A percentile compares a stretch with the other conserved stretches of the same genome.
Conservation (phyloP, 1,284 basidiomycete species). For the Gomphus sp. region DNA sequence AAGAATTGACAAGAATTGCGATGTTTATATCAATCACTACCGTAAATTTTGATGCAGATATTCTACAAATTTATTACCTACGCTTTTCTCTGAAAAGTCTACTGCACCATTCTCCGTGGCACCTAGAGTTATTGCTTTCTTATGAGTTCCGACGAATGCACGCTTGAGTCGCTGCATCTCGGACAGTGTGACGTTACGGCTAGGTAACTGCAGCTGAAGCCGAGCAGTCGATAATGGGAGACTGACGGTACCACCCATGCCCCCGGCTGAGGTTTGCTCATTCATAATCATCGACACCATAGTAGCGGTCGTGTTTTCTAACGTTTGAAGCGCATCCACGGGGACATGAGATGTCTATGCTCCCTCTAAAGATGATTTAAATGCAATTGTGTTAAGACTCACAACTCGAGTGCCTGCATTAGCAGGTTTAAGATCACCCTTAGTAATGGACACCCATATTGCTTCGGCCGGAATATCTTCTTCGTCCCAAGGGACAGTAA, state of each 20-base stretch:
- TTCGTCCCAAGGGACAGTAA: constrained; percentile 64
- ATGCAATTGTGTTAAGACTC: constrained; percentile 20
- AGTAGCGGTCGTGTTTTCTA: constrained; percentile 62
- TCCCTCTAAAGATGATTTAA: constrained; percentile 8
- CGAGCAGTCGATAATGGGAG: constrained; percentile 36
- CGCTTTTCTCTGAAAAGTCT: constrained; percentile 67
- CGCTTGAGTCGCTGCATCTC: constrained; percentile 83
- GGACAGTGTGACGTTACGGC: constrained; percentile 65
- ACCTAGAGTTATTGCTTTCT: constrained; percentile 78
- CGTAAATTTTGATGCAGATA: constrained; percentile 73
- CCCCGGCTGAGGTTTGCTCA: constrained; percentile 37
- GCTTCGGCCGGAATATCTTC: constrained; percentile 56
- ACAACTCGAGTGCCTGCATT: constrained; percentile 82
- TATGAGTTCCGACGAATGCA: constrained; percentile 81
- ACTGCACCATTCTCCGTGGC: constrained; percentile 72
- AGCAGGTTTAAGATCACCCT: constrained; percentile 75
- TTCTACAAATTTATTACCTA: constrained; percentile 65
- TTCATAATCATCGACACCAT: constrained; percentile 64
- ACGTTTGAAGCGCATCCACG: constrained; percentile 68
- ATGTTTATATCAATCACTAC: constrained; percentile 21
- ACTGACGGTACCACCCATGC: constrained; percentile 42
- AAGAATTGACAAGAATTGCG: neutral
- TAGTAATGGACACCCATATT: constrained; percentile 79
- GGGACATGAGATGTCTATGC: constrained; percentile 66
- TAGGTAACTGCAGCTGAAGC: constrained; percentile 45